Conservation (phyloP, 441 rosid species). For the Croton setiger region DNA sequence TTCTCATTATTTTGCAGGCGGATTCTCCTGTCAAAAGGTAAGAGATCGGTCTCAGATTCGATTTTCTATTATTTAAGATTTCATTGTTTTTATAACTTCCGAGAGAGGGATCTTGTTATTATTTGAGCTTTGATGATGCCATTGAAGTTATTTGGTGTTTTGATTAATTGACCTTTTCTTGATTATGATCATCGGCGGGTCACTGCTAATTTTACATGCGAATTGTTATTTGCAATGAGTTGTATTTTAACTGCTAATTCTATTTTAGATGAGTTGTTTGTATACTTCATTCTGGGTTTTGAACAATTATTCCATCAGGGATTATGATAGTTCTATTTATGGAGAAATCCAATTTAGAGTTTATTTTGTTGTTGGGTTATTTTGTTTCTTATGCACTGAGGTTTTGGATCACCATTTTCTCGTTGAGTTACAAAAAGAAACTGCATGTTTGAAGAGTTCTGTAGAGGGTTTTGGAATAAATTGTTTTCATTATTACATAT, state of each 20-base stretch:
- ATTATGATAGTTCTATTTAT: no score
- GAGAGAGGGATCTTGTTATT: not conserved
- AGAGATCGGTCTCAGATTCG: conserved; percentile 9
- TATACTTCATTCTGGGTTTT: not conserved
- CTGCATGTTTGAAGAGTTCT: not conserved
- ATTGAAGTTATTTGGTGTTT: not conserved
- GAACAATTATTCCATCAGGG: no score
- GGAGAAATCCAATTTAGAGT: not conserved
- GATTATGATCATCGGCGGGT: not conserved
- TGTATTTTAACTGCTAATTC: not conserved
- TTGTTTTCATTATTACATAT: not conserved
- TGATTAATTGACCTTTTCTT: not conserved
- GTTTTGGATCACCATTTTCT: not conserved
- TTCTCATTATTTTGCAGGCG: conserved; percentile 37
- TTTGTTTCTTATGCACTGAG: not conserved
- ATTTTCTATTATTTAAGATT: not conserved
- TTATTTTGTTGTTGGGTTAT: not conserved
- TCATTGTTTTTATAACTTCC: not conserved
- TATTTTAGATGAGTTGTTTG: not conserved
- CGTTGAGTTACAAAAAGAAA: not conserved
- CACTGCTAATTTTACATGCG: no score
- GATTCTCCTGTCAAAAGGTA: conserved; percentile 72
- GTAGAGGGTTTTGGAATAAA: not conserved
- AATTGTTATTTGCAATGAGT: not conserved
- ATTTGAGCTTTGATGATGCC: not conserved